Evolutionary conservation across 345 rosid species (phyloP).

Genomic region (Turnera subulata): DNA sequence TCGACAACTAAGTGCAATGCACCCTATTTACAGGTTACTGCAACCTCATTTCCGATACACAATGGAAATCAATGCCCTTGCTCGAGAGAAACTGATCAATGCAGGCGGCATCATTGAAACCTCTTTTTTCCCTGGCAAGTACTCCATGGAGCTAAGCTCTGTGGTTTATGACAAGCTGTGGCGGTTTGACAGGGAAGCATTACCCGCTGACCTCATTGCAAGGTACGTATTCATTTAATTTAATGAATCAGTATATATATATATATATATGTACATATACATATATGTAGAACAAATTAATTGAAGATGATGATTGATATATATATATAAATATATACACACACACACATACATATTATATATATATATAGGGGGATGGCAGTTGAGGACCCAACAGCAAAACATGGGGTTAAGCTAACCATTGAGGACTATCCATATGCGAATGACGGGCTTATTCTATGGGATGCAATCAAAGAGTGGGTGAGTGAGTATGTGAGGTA

Average conservation of each 20-base stretch:
- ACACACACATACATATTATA: too few species aligned
- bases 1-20: slow-evolving; percentile 59
- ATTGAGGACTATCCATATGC: slow-evolving; percentile 50
- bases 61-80: slow-evolving; percentile 64
- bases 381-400: slow-evolving; percentile 33
- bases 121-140: slow-evolving; percentile 45
- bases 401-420: slow-evolving; percentile 39
- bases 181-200: slow-evolving; percentile 44
- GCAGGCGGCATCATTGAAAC: slow-evolving; percentile 58
- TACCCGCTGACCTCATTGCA: slow-evolving; percentile 46
- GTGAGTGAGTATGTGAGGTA: slow-evolving; percentile 35
- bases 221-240: slow-evolving; percentile 17
- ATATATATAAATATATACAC: neutral
- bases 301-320: too few species aligned
- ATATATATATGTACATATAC: too few species aligned
- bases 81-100: slow-evolving; percentile 44
- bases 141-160: slow-evolving; percentile 47
- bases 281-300: too few species aligned
- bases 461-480: slow-evolving; percentile 44
- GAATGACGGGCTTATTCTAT: slow-evolving; percentile 42
- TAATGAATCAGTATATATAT: too few species aligned
- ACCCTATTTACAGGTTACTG: slow-evolving; percentile 52
- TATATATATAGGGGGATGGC: slow-evolving; percentile 40
- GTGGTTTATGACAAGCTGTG: slow-evolving; percentile 38
- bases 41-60: slow-evolving; percentile 74